Evolutionary conservation across 73 alveolate species (phyloP).

Genomic region (Tetrahymena borealis): DNA sequence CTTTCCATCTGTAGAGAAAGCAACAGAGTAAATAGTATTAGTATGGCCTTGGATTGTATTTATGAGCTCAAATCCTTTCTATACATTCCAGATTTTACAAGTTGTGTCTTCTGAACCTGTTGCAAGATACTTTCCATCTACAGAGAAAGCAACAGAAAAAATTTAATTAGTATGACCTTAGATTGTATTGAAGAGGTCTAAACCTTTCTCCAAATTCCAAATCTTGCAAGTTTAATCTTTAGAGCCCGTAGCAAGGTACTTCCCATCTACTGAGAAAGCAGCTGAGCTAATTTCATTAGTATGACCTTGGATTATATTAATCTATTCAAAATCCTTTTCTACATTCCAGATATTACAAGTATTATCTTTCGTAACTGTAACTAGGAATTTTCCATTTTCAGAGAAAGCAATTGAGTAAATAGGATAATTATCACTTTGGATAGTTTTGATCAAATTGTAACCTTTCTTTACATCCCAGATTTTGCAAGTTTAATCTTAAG

Average conservation of each 20-base stretch:
- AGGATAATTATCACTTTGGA: background rate
- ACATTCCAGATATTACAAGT: background rate
- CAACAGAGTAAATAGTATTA: background rate
- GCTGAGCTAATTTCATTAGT: background rate
- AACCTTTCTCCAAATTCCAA: background rate
- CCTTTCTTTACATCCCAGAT: background rate
- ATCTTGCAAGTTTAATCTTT: background rate
- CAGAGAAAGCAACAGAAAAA: background rate
- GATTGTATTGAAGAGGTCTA: background rate
- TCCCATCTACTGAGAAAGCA: background rate
- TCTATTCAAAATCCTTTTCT: background rate
- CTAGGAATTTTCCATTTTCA: background rate
- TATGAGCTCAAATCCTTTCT: background rate
- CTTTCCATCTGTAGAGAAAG: background rate
- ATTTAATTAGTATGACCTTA: background rate
- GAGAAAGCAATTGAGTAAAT: background rate
- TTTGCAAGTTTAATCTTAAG: background rate
- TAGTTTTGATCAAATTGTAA: background rate
- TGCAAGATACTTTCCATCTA: background rate
- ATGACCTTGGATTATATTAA: background rate
- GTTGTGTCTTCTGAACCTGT: background rate
- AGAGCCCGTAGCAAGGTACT: background rate
- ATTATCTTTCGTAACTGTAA: background rate
- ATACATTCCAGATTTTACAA: background rate
- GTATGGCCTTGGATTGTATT: background rate